Conservation (phyloP, 192 early-diverging fungal species). For the Dissophora ornata region DNA sequence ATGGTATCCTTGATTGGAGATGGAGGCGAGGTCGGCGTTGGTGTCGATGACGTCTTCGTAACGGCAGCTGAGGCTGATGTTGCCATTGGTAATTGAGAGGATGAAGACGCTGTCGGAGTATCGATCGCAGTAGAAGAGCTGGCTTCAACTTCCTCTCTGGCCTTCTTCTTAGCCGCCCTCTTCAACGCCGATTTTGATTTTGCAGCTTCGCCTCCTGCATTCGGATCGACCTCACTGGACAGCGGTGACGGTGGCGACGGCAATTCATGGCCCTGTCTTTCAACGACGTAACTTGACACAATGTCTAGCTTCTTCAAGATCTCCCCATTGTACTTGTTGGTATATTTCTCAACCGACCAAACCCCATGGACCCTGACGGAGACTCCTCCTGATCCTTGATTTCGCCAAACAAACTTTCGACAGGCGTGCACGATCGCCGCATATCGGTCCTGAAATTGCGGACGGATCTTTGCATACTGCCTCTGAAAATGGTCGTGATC, state of each 20-base stretch:
- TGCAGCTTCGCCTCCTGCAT: too few species aligned
- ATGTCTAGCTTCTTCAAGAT: neutral
- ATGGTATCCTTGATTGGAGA: too few species aligned
- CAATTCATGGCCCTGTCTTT: conserved; percentile 2
- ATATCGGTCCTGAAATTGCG: conserved; percentile 40
- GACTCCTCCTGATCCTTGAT: conserved; percentile 18
- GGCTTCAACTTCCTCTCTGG: conserved; percentile 1
- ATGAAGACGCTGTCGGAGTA: neutral
- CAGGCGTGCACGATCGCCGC: conserved; percentile 10
- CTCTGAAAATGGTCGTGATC: conserved; percentile 32
- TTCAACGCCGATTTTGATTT: neutral
- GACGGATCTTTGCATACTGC: conserved; percentile 21
- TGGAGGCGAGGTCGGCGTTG: too few species aligned
- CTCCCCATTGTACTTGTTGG: conserved; percentile 18
- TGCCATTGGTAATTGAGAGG: neutral
- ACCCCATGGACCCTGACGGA: neutral
- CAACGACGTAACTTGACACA: too few species aligned
- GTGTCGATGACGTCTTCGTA: too few species aligned
- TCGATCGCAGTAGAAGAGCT: neutral
- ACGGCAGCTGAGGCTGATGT: too few species aligned
- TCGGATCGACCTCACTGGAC: too few species aligned
- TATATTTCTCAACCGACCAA: conserved; percentile 31
- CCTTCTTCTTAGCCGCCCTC: conserved; percentile 21
- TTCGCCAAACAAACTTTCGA: conserved; percentile 19
- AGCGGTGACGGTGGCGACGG: too few species aligned